Evolutionary conservation across 2,329 filamentous ascomycete genomes (phyloP).

Genomic region (Phialemoniopsis sp.): DNA sequence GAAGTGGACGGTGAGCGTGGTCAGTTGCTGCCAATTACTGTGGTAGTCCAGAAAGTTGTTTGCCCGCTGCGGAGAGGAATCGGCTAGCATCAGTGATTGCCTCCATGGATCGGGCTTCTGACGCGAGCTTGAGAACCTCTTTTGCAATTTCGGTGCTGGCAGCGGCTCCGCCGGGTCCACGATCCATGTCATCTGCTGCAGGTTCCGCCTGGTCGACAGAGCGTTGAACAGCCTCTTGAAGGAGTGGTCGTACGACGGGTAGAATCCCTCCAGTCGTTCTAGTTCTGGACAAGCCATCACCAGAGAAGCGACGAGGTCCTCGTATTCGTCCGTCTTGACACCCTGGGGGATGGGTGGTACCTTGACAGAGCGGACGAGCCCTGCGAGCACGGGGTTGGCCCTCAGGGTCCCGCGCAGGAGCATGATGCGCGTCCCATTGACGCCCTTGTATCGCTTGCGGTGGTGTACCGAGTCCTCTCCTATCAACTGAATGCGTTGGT

Average conservation of each 20-base stretch:
- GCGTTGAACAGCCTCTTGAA: slow-evolving; percentile 56
- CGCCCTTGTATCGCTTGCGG: slow-evolving; percentile 52
- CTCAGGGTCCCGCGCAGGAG: slow-evolving; percentile 56
- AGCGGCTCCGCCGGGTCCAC: slow-evolving; percentile 42
- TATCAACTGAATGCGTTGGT: slow-evolving; percentile 54
- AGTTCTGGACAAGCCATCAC: slow-evolving; percentile 64
- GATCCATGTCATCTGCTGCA: slow-evolving; percentile 58
- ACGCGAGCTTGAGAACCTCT: slow-evolving; percentile 3
- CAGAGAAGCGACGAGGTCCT: slow-evolving; percentile 54
- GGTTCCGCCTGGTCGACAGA: slow-evolving; percentile 48
- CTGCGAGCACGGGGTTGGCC: slow-evolving; percentile 46
- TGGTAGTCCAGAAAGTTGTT: slow-evolving; percentile 35
- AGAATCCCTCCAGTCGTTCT: slow-evolving; percentile 52
- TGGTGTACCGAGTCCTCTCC: slow-evolving; percentile 48
- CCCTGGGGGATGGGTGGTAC: slow-evolving; percentile 42
- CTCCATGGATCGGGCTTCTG: background rate
- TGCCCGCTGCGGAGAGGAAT: slow-evolving; percentile 22
- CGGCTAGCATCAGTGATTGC: slow-evolving; percentile 9
- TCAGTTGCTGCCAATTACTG: slow-evolving; percentile 49
- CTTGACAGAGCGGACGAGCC: slow-evolving; percentile 52
- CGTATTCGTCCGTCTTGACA: slow-evolving; percentile 43
- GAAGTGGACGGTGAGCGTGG: slow-evolving; percentile 55
- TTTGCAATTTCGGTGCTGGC: slow-evolving; percentile 11
- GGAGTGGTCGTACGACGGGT: slow-evolving; percentile 49
- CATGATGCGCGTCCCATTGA: slow-evolving; percentile 47